Percentiles rank a stretch among this genome's conserved stretches.
Conservation (phyloP, 305 asterid species). For the Fraxinus angustifolia region DNA sequence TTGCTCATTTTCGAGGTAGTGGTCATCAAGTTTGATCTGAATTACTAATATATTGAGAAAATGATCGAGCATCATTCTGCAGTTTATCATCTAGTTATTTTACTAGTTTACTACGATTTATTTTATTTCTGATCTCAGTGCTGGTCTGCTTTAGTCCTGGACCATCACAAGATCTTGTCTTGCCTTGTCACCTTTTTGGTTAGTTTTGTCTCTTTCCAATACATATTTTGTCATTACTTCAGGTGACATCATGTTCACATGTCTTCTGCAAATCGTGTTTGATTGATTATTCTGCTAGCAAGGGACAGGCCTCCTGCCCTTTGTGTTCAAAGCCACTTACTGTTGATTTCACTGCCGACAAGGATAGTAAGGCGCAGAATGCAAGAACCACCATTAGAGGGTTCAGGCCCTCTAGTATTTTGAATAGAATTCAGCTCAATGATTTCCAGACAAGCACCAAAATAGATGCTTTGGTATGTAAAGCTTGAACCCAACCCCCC, state of each 20-base stretch:
- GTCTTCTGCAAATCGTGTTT: constrained; percentile 84
- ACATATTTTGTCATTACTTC: constrained; percentile 20
- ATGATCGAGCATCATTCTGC: neutral
- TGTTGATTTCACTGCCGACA: constrained; percentile 60
- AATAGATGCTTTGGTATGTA: constrained; percentile 89
- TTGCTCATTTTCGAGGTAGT: neutral
- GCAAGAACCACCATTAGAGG: constrained; percentile 64
- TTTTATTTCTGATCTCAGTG: constrained; percentile 1
- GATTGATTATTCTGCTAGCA: constrained; percentile 58
- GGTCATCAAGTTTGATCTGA: neutral
- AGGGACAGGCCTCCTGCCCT: constrained; percentile 77
- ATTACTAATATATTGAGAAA: constrained; percentile 1
- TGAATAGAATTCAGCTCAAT: constrained; percentile 69
- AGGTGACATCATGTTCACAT: constrained; percentile 81
- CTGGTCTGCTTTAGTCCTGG: neutral
- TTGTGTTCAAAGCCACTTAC: constrained; percentile 83
- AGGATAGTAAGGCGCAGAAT: constrained; percentile 45
- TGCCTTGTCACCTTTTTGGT: neutral
- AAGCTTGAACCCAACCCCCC: neutral
- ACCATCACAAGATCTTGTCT: neutral
- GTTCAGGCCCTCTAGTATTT: constrained; percentile 75
- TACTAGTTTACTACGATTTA: neutral
- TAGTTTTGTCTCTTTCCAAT: constrained; percentile 12
- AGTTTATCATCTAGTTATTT: constrained; percentile 5
- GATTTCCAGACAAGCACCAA: constrained; percentile 89